Conservation (phyloP, 495 filamentous ascomycete genomes). For the Xylaria cubensis region DNA sequence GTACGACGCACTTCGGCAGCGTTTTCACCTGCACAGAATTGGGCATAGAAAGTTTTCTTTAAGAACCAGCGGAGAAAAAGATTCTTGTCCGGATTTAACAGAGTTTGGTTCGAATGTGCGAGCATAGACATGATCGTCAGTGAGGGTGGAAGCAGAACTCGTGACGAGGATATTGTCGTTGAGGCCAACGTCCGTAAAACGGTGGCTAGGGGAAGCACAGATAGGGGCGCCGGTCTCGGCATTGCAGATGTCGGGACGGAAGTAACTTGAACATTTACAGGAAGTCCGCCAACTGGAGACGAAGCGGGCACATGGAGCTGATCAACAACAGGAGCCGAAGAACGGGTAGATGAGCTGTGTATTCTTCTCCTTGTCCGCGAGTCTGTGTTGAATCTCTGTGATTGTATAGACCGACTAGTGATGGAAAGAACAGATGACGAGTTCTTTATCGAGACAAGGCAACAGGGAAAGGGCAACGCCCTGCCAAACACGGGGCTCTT, state of each 20-base stretch:
- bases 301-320: slow-evolving; percentile 27
- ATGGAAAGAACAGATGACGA: slow-evolving; percentile 34
- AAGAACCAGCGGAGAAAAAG: slow-evolving; percentile 63
- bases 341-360: slow-evolving; percentile 50
- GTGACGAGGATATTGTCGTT: slow-evolving; percentile 80
- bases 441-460: slow-evolving; percentile 30
- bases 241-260: slow-evolving; percentile 26
- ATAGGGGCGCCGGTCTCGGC: slow-evolving; percentile 60
- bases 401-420: slow-evolving; percentile 29
- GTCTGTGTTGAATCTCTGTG: slow-evolving; percentile 24
- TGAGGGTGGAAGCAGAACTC: slow-evolving; percentile 71
- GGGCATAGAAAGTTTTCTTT: slow-evolving; percentile 80
- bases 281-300: slow-evolving; percentile 29
- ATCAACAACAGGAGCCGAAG: slow-evolving; percentile 38
- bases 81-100: slow-evolving; percentile 65
- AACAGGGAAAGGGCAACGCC: slow-evolving; percentile 33
- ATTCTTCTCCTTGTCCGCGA: slow-evolving; percentile 38
- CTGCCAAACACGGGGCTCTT: slow-evolving; percentile 33
- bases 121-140: slow-evolving; percentile 72
- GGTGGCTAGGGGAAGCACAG: slow-evolving; percentile 73
- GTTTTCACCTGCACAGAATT: slow-evolving; percentile 83
- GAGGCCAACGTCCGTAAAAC: slow-evolving; percentile 82
- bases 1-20: slow-evolving; percentile 65
- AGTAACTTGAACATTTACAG: slow-evolving; percentile 26
- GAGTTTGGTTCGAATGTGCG: slow-evolving; percentile 67